Conservation (phyloP, 2,329 filamentous ascomycete genomes). For the Cordyceps javanica region DNA sequence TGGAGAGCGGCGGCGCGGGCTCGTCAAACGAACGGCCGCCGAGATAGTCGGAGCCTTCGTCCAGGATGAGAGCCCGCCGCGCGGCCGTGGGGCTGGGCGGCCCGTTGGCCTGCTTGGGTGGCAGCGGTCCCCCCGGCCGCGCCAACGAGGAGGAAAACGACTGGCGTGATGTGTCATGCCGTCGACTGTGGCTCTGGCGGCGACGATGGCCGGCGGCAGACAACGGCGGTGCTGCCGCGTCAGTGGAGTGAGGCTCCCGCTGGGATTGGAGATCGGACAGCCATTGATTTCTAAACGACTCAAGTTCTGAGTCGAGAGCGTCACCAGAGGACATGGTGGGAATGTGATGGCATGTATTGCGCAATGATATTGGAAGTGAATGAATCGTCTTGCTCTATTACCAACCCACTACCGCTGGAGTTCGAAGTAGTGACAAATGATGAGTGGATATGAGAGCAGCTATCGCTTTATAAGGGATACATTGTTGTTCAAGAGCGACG, state of each 20-base stretch:
- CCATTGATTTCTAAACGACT: slow-evolving; percentile 82
- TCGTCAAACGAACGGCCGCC: slow-evolving; percentile 28
- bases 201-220: slow-evolving; percentile 1
- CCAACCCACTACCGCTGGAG: background rate
- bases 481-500: background rate
- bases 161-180: background rate
- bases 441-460: background rate
- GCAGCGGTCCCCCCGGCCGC: background rate
- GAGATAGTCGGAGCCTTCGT: slow-evolving; percentile 24
- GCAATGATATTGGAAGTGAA: background rate
- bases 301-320: slow-evolving; percentile 61
- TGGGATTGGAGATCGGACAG: slow-evolving; percentile 64
- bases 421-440: background rate
- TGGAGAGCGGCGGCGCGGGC: slow-evolving; percentile 13
- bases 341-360: background rate
- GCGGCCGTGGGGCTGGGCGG: slow-evolving; percentile 8
- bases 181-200: background rate
- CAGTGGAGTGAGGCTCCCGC: background rate
- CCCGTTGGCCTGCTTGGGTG: slow-evolving; percentile 6
- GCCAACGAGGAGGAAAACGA: background rate
- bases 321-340: slow-evolving; percentile 15
- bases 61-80: slow-evolving; percentile 5
- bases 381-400: background rate
- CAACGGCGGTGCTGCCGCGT: background rate
- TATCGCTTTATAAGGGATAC: background rate